Evolutionary conservation across 2,329 filamentous ascomycete genomes (phyloP).

Genomic region (Phyllosticta ampelicida): DNA sequence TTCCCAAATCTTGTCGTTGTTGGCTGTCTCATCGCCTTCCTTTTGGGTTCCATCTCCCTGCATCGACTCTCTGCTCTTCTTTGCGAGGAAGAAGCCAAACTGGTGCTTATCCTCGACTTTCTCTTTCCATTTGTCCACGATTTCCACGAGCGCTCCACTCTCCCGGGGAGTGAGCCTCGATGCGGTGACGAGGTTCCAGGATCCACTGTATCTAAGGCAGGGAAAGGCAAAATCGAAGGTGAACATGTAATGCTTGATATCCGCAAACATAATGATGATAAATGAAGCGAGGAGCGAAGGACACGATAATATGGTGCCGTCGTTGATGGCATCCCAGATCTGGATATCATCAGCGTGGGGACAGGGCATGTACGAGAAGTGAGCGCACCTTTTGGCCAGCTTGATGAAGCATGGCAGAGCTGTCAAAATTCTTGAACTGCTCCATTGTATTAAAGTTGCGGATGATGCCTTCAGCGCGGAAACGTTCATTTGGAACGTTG

Average conservation of each 20-base stretch:
- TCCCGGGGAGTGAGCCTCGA: constrained; percentile 53
- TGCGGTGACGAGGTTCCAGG: constrained; percentile 49
- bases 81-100: constrained; percentile 92
- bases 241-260: constrained; percentile 95
- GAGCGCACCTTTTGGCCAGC: constrained; percentile 61
- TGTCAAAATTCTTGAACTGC: constrained; percentile 79
- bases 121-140: constrained; percentile 80
- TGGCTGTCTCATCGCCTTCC: constrained; percentile 24
- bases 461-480: constrained; percentile 84
- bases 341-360: constrained; percentile 26
- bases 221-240: constrained; percentile 98
- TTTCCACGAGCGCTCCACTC: constrained; percentile 67
- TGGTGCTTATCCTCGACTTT: constrained; percentile 58
- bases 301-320: constrained; percentile 91
- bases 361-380: background rate
- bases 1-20: constrained; percentile 56
- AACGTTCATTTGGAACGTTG: constrained; percentile 51
- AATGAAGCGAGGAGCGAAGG: constrained; percentile 87
- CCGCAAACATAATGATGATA: constrained; percentile 80
- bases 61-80: constrained; percentile 40
- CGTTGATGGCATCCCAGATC: constrained; percentile 96
- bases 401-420: constrained; percentile 63
- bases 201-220: constrained; percentile 76
- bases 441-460: constrained; percentile 95
- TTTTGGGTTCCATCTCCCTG: constrained; percentile 4